phyloP scores from a whole-genome alignment of 1,139 yeast species.

The Fermentozyma sake region DNA sequence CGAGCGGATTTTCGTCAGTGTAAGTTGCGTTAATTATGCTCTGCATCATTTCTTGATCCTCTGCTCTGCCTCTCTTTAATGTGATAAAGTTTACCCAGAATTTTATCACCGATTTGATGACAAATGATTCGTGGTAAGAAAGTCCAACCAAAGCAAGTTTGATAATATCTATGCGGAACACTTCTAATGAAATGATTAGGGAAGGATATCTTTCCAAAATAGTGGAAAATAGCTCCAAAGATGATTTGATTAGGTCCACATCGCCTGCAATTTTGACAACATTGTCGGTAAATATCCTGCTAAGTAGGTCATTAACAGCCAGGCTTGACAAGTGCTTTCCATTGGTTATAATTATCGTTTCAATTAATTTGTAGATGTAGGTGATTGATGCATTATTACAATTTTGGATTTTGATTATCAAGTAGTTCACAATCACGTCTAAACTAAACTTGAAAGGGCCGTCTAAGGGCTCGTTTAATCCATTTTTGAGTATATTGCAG shows the following conservation, averaged over 20 bases:
- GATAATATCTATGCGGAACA: slow-evolving; percentile 32
- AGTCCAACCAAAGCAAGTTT: slow-evolving; percentile 44
- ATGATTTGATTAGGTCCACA: slow-evolving; percentile 49
- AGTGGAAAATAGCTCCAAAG: slow-evolving; percentile 39
- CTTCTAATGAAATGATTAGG: slow-evolving; percentile 33
- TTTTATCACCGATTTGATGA: slow-evolving; percentile 54
- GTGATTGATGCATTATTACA: slow-evolving; percentile 31
- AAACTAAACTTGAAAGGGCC: slow-evolving; percentile 59
- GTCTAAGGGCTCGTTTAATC: slow-evolving; percentile 46
- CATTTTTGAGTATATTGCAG: slow-evolving; percentile 52
- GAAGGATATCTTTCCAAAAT: slow-evolving; percentile 50
- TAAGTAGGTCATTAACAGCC: slow-evolving; percentile 23
- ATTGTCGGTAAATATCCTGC: slow-evolving; percentile 26
- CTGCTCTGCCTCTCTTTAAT: slow-evolving; percentile 47
- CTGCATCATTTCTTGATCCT: slow-evolving; percentile 39
- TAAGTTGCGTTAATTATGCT: slow-evolving; percentile 22
- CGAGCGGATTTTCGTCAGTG: slow-evolving; percentile 24
- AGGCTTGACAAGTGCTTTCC: slow-evolving; percentile 23
- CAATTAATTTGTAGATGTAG: slow-evolving; percentile 37
- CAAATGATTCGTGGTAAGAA: slow-evolving; percentile 56
- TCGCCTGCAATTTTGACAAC: slow-evolving; percentile 40
- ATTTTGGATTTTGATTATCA: slow-evolving; percentile 33
- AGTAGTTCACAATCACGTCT: slow-evolving; percentile 39
- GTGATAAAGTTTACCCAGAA: slow-evolving; percentile 63
- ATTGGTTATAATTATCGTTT: slow-evolving; percentile 36